Evolutionary conservation across 371 early-diverging fungal species (phyloP).

Genomic region (Mortierella sp.): DNA sequence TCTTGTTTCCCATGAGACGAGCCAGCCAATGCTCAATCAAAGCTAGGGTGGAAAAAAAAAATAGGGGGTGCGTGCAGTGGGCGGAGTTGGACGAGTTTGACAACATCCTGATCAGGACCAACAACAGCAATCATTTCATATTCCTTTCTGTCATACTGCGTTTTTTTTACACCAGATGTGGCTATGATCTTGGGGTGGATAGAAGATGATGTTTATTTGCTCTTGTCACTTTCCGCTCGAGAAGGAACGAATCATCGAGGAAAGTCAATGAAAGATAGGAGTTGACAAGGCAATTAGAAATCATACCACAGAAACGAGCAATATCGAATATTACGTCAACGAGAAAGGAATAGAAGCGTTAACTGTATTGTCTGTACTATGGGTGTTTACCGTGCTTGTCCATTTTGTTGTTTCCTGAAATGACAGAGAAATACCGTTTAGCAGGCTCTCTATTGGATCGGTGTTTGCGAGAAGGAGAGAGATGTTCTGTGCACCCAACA

Average conservation of each 20-base stretch:
- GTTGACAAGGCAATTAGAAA: too few relatives aligned
- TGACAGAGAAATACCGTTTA: too few relatives aligned
- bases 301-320: too few relatives aligned
- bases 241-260: too few relatives aligned
- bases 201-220: neutral
- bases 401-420: neutral
- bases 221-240: too few relatives aligned
- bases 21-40: neutral
- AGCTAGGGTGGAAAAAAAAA: neutral
- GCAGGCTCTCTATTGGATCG: too few relatives aligned
- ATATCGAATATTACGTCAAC: neutral
- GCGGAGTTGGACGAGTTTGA: neutral
- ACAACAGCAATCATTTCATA: neutral
- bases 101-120: neutral
- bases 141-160: neutral
- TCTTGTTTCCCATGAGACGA: too few relatives aligned
- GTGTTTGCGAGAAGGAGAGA: too few relatives aligned
- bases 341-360: neutral
- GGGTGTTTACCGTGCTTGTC: neutral
- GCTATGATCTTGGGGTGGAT: conserved; percentile 2
- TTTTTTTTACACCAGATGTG: neutral
- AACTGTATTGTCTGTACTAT: too few relatives aligned
- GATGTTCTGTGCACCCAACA: too few relatives aligned
- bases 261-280: too few relatives aligned
- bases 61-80: neutral